phyloP scores from a whole-genome alignment of 176 grass and related monocot species.

The Phoenix dactylifera region DNA sequence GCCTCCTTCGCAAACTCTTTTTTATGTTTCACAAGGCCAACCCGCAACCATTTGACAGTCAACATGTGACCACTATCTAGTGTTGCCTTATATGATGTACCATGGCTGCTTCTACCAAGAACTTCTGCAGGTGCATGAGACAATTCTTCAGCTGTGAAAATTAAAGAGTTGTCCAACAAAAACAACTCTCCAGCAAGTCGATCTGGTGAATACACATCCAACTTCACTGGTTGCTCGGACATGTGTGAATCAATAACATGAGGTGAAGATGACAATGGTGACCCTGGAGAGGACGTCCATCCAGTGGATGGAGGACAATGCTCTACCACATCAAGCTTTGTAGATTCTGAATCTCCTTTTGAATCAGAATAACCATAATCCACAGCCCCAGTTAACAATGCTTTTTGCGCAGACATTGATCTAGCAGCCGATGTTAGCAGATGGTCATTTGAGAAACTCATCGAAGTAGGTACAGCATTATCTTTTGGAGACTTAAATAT shows the following conservation, averaged over 20 bases:
- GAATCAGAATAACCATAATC: constrained; percentile 59
- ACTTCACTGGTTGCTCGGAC: constrained; percentile 46
- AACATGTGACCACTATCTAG: constrained; percentile 64
- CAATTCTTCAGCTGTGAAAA: constrained; percentile 86
- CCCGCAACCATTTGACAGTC: constrained; percentile 90
- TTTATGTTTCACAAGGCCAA: constrained; percentile 79
- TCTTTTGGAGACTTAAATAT: constrained; percentile 58
- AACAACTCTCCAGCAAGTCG: constrained; percentile 72
- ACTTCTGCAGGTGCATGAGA: constrained; percentile 82
- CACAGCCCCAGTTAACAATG: constrained; percentile 60
- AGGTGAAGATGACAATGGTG: constrained; percentile 32
- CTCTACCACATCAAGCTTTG: constrained; percentile 30
- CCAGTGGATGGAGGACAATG: constrained; percentile 26
- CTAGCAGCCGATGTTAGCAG: constrained; percentile 55
- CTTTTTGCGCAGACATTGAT: constrained; percentile 82
- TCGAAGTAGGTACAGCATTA: constrained; percentile 58
- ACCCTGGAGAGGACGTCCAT: constrained; percentile 31
- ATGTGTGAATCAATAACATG: constrained; percentile 38
- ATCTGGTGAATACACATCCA: constrained; percentile 80
- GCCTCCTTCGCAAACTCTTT: constrained; percentile 88
- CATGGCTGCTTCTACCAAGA: constrained; percentile 92
- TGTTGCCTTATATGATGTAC: constrained; percentile 71
- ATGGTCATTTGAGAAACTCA: constrained; percentile 92
- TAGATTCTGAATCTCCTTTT: constrained; percentile 36
- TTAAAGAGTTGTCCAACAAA: constrained; percentile 61